Evolutionary conservation across 805 yeast genomes (phyloP), one percentile per base, ranked within the genome.

Genomic region (Ogataea philodendri): DNA sequence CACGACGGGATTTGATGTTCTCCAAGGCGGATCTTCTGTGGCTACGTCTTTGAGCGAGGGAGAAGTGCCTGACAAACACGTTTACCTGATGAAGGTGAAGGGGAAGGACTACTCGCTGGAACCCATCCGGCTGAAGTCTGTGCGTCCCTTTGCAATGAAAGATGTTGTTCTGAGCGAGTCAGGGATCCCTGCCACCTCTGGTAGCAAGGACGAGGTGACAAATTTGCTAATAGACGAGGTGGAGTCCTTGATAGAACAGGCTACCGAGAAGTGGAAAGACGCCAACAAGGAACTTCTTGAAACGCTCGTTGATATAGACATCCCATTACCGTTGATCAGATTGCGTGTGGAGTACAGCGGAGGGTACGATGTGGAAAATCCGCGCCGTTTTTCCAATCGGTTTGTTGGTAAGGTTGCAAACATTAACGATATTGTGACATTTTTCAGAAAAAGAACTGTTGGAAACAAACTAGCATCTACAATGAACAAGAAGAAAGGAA

Each of bases 381-480:
- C 95, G 0, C 68, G 94, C 34, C 65, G 96, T 44, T 86, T 93
- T 45, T 86, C 96, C 10, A 87, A 89, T 52, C 66, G 86, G 51
- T 93, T 90, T 66, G 95, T 84, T 5, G 96, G 96, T 0, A 70
- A 69, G 43, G 93, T 90, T 2, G 98, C 97, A 4, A 93, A 93
- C 57, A 77, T 81, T n/a, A 81, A 85, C 51, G 94, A 88, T 50
- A 85, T 89, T 7, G 74, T 90, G 3, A 79, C 77, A 30, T 83
- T 84, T 55, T 75, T 76, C 52, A 75, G 70, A 45, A 66, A 67
- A 52, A 57, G 67, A 29, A 18, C 39, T 6, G 38, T 44, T 22
- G 49, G 48, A 28, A 42, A 30, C 30, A 32, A 33, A 5, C 31
- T 29, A 39, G 49, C 42, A 34, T 51, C 29, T 9, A 41, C 35